Base-by-base conservation (phyloP, 805 yeast genomes). In the Schwanniomyces sp. region DNA sequence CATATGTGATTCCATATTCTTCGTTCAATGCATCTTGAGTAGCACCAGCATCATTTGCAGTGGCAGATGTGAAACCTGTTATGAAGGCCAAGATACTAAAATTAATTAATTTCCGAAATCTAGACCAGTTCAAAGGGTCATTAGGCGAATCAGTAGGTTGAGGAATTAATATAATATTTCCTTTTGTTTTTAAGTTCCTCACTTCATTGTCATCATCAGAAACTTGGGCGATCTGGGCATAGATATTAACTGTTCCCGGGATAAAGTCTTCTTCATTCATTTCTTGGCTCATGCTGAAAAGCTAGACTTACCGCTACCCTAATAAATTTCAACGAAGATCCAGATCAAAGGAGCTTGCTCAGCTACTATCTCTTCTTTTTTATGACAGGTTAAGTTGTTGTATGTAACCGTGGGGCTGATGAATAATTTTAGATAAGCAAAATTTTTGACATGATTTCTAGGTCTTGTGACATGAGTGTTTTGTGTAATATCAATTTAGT, bases 181-280 rank as follows among this genome's bases (percentile, higher is more conserved):
- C 57, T 14, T 52, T 52, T 16, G 62, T 66, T 48, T 59, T 61
- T 11, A 53, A 28, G 6, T 32, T 36, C 21, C 41, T 32, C 5
- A 45, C 50, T 14, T 28, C 41, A 29, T 30, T 24, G 34, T 48
- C 48, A 7, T 47, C 51, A n/a, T 32, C 41, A 30, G 34, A 18
- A 38, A 44, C 49, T 40, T 44, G 41, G 8, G 51, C 41, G 34
- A 49, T 38, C 12, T 43, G 34, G 8, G 79, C 59, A 46, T 75
- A 70, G 37, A 81, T 72, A 57, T 78, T 80, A 52, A 76, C 63
- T 0, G 86, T 80, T 5, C 85, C 85, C 1, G 85, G 85, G 39
- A 81, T 61, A 55, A 72, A 79, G 34, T 77, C 80, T 1, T 58
- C 60, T 36, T 55, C 44, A 18, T 16, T 7, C 36, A 32, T 32